Percentiles rank a stretch among this genome's conserved stretches.
Evolutionary conservation across 306 rosid species (phyloP).

Genomic region (Citrullus amarus): DNA sequence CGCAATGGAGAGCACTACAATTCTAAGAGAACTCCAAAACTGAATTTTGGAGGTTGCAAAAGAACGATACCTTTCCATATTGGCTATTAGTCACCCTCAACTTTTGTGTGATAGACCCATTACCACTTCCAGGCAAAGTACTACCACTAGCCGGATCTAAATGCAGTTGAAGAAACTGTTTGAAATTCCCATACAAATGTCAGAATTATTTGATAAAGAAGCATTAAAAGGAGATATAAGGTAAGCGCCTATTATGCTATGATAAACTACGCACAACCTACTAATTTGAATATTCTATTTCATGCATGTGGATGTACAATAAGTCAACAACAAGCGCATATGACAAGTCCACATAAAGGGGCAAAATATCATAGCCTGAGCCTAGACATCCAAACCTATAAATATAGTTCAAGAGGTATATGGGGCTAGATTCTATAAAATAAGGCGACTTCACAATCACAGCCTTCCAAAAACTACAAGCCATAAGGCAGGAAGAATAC

Average conservation of each 20-base stretch:
- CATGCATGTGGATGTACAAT: neutral
- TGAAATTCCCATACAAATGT: slow-evolving; percentile 21
- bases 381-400: neutral
- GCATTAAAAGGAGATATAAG: neutral
- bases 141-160: slow-evolving; percentile 85
- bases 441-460: neutral
- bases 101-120: slow-evolving; percentile 60
- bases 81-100: slow-evolving; percentile 88
- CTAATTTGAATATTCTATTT: neutral
- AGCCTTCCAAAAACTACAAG: neutral
- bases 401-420: neutral
- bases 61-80: slow-evolving; percentile 79
- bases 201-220: slow-evolving; percentile 16
- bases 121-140: slow-evolving; percentile 57
- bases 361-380: neutral
- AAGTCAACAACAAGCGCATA: neutral
- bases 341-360: neutral
- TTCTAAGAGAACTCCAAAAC: neutral
- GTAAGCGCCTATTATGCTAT: neutral
- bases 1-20: neutral
- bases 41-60: neutral
- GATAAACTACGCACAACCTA: neutral
- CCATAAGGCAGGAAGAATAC: neutral
- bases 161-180: slow-evolving; percentile 93
- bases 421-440: neutral